A percentile compares a stretch with the other conserved stretches of the same genome.
These are phyloP conservation scores for Hyaloscypha variabilis DNA, from an alignment of 495 filamentous ascomycete genomes.

Conservation along the genomic window DNA sequence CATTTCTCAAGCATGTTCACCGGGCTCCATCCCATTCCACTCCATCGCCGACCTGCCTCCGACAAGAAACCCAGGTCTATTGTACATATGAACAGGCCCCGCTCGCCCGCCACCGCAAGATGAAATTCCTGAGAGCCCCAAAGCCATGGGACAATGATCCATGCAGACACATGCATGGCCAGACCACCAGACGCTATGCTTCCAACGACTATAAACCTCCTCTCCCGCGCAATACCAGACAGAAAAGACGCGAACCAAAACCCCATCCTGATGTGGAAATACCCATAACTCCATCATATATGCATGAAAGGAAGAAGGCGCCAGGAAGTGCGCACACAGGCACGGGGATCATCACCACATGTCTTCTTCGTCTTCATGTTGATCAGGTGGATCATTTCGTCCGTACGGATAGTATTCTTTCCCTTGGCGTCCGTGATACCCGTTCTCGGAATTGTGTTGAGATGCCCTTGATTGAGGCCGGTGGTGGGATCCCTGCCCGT, in stretches of 20 bases:
- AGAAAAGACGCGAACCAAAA: constrained; percentile 14
- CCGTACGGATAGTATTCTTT: constrained; percentile 32
- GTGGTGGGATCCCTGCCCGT: constrained; percentile 47
- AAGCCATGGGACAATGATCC: constrained; percentile 8
- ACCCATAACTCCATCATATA: constrained; percentile 33
- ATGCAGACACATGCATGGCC: not conserved
- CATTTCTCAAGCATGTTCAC: constrained; percentile 8
- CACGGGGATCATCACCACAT: constrained; percentile 33
- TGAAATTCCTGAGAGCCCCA: not conserved
- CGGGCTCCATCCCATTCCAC: constrained; percentile 10
- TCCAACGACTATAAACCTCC: constrained; percentile 25
- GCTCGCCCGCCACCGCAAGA: not conserved
- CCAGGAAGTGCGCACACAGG: not conserved
- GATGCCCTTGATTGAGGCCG: constrained; percentile 54
- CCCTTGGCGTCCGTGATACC: constrained; percentile 36
- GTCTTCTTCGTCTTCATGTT: constrained; percentile 29
- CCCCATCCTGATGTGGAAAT: constrained; percentile 24
- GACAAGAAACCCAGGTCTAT: constrained; percentile 11
- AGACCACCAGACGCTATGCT: constrained; percentile 31
- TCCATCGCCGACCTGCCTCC: constrained; percentile 5
- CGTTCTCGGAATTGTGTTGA: constrained; percentile 52
- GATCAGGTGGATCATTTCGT: constrained; percentile 19
- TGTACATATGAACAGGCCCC: constrained; percentile 24
- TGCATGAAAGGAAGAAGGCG: constrained; percentile 26
- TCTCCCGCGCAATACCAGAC: not conserved